Conservation (phyloP, 2,329 filamentous ascomycete genomes). For the Sporothrix brasiliensis region DNA sequence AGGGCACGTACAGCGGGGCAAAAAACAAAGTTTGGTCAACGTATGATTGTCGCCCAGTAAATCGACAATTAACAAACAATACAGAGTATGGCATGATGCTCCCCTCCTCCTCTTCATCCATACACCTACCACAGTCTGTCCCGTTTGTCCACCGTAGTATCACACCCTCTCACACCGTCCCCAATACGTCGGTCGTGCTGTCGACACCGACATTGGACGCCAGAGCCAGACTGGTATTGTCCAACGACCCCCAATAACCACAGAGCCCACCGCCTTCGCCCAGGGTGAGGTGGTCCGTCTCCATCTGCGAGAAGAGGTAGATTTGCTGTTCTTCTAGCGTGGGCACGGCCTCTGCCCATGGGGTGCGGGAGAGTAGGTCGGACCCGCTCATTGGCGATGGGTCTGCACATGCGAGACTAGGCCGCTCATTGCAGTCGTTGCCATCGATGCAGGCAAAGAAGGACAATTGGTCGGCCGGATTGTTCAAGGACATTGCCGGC, state of each 20-base stretch:
- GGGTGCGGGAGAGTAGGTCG: neutral
- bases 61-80: too few species aligned
- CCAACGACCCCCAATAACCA: neutral
- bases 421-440: neutral
- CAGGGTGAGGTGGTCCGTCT: neutral
- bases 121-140: too few species aligned
- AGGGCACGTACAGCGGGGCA: neutral
- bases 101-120: too few species aligned
- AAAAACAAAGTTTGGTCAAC: too few species aligned
- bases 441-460: neutral
- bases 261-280: neutral
- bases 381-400: neutral
- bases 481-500: too few species aligned
- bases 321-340: constrained; percentile 5
- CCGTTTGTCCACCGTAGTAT: neutral
- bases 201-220: neutral
- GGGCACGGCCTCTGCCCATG: neutral
- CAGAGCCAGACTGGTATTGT: neutral
- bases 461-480: neutral
- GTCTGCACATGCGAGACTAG: neutral
- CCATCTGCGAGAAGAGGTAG: constrained; percentile 8
- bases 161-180: neutral
- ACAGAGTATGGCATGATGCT: too few species aligned
- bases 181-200: neutral
- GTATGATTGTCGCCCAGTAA: too few species aligned